These are phyloP conservation scores for Dipteronia sinensis DNA, from an alignment of 345 rosid genomes.

Conservation along the genomic window DNA sequence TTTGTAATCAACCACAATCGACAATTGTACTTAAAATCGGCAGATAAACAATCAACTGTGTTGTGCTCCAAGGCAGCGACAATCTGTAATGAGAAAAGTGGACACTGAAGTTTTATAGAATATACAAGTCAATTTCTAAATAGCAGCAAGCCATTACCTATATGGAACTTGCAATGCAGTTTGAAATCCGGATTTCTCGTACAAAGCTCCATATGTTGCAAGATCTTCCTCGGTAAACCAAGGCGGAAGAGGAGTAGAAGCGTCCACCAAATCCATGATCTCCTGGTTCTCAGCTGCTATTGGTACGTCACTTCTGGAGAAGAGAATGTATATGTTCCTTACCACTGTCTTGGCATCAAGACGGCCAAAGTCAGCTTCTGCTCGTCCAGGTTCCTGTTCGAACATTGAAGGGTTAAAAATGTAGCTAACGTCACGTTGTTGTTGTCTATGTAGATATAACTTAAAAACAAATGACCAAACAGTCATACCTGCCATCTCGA, in stretches of 20 bases:
- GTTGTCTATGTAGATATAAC: no score
- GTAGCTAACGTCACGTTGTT: neutral
- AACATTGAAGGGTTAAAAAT: neutral
- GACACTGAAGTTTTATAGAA: neutral
- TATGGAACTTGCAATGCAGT: conserved; percentile 61
- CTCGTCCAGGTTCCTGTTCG: conserved; percentile 50
- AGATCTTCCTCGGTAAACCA: conserved; percentile 65
- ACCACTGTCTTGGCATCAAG: conserved; percentile 57
- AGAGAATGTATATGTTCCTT: conserved; percentile 50
- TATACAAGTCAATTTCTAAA: neutral
- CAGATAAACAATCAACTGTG: neutral
- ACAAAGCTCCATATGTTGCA: conserved; percentile 46
- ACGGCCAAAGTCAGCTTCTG: conserved; percentile 69
- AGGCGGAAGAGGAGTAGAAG: conserved; percentile 55
- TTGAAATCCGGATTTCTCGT: conserved; percentile 55
- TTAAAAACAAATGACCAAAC: neutral
- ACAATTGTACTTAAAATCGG: neutral
- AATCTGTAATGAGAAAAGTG: neutral
- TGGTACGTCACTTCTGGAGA: conserved; percentile 57
- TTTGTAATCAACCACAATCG: neutral
- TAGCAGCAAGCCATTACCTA: conserved; percentile 32
- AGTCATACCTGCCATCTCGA: conserved; percentile 50
- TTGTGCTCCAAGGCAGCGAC: neutral
- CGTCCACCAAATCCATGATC: conserved; percentile 57
- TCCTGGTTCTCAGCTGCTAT: conserved; percentile 56